phyloP scores from a whole-genome alignment of 1,139 yeast species.

The Pneumocystis murina region DNA sequence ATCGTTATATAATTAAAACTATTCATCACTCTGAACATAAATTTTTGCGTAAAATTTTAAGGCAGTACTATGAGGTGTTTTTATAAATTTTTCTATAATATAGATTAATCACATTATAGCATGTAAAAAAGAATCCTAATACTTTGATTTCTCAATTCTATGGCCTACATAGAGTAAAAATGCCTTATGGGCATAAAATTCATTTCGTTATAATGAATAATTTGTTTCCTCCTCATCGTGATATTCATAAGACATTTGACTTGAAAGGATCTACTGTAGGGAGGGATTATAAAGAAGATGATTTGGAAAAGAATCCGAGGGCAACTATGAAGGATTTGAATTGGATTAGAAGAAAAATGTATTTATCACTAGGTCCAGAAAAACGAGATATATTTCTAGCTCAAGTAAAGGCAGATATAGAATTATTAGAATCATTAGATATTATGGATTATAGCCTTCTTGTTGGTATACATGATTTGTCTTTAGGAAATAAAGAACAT shows the following conservation, averaged over 20 bases:
- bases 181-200: slow-evolving; percentile 73
- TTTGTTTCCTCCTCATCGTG: slow-evolving; percentile 85
- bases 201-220: slow-evolving; percentile 96
- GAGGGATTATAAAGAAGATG: slow-evolving; percentile 29
- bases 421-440: slow-evolving; percentile 30
- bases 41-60: slow-evolving; percentile 58
- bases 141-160: slow-evolving; percentile 86
- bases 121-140: slow-evolving; percentile 71
- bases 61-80: slow-evolving; percentile 44
- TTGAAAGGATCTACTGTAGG: slow-evolving; percentile 91
- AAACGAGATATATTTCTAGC: slow-evolving; percentile 44
- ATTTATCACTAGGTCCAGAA: slow-evolving; percentile 56
- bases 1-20: slow-evolving; percentile 85
- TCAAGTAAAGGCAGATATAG: slow-evolving; percentile 65
- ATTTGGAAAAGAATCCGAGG: slow-evolving; percentile 19
- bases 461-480: slow-evolving; percentile 71
- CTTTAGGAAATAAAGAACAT: slow-evolving; percentile 37
- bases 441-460: slow-evolving; percentile 92
- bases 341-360: slow-evolving; percentile 56
- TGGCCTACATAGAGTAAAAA: slow-evolving; percentile 84
- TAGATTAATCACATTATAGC: slow-evolving; percentile 21
- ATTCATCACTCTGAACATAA: slow-evolving; percentile 87
- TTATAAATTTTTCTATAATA: neutral
- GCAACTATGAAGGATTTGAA: slow-evolving; percentile 66
- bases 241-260: slow-evolving; percentile 74